Conservation (phyloP, 2,329 filamentous ascomycete species). For the Huntiella moniliformis region DNA sequence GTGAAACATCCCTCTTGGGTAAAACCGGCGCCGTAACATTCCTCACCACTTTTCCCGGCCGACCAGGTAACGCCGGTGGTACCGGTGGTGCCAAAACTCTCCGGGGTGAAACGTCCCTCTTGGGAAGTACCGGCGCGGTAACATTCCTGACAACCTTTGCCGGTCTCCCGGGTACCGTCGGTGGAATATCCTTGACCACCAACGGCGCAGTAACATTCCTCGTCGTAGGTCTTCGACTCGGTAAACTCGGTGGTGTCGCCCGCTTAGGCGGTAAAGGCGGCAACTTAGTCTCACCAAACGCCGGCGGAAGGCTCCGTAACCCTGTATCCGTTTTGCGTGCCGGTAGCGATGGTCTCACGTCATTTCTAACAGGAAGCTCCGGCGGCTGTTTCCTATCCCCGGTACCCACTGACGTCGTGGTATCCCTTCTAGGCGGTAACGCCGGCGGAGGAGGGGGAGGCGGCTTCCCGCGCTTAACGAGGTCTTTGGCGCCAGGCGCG, state of each 20-base stretch:
- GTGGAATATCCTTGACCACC: background rate
- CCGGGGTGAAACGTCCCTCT: background rate
- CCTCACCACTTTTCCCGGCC: constrained; percentile 14
- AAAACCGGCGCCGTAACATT: constrained; percentile 10
- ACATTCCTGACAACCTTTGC: background rate
- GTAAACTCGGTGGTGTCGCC: constrained; percentile 2
- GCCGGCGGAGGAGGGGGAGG: constrained; percentile 16
- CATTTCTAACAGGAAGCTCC: constrained; percentile 11
- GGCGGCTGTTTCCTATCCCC: constrained; percentile 14
- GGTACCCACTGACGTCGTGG: background rate
- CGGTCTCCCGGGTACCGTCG: background rate
- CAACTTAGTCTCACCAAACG: constrained; percentile 31
- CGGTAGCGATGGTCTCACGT: constrained; percentile 20
- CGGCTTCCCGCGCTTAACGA: constrained; percentile 14
- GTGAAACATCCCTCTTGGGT: background rate
- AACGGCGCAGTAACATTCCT: constrained; percentile 13
- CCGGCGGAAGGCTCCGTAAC: constrained; percentile 33
- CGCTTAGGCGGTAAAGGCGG: constrained; percentile 16
- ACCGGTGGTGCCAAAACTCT: background rate
- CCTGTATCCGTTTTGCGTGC: constrained; percentile 11
- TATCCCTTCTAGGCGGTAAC: background rate
- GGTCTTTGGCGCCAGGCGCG: background rate
- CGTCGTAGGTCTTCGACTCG: constrained; percentile 6
- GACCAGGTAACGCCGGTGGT: background rate
- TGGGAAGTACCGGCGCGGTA: background rate